phyloP scores from a whole-genome alignment of 108 stramenopile species.

The Aurantiochytrium sp. region DNA sequence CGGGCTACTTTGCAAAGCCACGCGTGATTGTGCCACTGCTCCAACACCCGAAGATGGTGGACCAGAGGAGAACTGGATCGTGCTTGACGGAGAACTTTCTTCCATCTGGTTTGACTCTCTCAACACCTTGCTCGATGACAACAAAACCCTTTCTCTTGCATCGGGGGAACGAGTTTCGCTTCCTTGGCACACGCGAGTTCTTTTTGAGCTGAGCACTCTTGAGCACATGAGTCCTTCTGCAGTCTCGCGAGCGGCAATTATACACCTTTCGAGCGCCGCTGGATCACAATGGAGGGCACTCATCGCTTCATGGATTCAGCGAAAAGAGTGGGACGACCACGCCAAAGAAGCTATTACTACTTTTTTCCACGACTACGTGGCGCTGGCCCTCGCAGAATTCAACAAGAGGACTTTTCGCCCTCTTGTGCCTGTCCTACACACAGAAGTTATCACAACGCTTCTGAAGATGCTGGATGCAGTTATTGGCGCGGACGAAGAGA shows the following conservation, averaged over 20 bases:
- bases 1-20: conserved; percentile 63
- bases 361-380: conserved; percentile 44
- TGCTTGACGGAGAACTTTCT: conserved; percentile 73
- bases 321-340: conserved; percentile 33
- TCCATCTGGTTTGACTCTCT: conserved; percentile 78
- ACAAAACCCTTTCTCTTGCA: conserved; percentile 71
- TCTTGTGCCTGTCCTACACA: conserved; percentile 56
- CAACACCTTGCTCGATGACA: conserved; percentile 80
- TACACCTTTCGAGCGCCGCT: conserved; percentile 67
- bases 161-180: conserved; percentile 75
- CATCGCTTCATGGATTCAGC: conserved; percentile 56
- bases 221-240: conserved; percentile 71
- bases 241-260: conserved; percentile 68
- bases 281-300: conserved; percentile 71
- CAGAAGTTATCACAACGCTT: conserved; percentile 53
- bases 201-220: conserved; percentile 75
- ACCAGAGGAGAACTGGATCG: conserved; percentile 63
- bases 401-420: not conserved
- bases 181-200: conserved; percentile 68
- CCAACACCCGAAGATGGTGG: conserved; percentile 40
- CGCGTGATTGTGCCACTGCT: conserved; percentile 63
- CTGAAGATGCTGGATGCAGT: conserved; percentile 64
- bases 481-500: conserved; percentile 42
- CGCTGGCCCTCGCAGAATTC: conserved; percentile 14
- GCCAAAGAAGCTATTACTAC: conserved; percentile 15